Evolutionary conservation across 2,329 filamentous ascomycete species (phyloP).

Genomic region (Thermothelomyces thermophilus): DNA sequence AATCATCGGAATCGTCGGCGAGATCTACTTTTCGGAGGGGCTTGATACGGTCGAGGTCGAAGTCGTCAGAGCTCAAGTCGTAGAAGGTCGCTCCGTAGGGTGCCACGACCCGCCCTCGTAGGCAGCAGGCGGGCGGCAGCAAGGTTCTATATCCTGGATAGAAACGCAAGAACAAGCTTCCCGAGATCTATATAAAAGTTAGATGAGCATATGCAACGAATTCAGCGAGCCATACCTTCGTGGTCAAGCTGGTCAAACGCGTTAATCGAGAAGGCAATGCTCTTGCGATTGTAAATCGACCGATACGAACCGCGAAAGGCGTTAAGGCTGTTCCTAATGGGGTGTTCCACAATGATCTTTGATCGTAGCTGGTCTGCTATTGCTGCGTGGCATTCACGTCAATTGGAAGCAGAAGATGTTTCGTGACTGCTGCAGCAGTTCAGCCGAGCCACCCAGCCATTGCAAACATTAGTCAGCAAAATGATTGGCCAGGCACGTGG

Average conservation of each 20-base stretch:
- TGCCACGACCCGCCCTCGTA: conserved; percentile 1
- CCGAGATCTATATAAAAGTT: background rate
- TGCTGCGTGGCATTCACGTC: no score
- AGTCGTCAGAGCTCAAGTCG: background rate
- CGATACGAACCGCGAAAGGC: background rate
- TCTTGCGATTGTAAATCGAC: background rate
- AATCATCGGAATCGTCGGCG: conserved; percentile 8
- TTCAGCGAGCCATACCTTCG: no score
- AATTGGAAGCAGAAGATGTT: no score
- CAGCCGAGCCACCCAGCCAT: no score
- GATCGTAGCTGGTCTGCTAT: background rate
- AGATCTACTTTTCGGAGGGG: conserved; percentile 9
- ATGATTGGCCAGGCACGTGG: no score
- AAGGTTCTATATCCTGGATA: background rate
- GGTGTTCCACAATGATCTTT: no score
- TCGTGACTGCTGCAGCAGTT: no score
- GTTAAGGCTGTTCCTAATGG: background rate
- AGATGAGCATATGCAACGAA: background rate
- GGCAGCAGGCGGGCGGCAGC: background rate
- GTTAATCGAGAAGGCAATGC: no score
- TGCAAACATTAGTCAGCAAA: no score
- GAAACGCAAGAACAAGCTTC: background rate
- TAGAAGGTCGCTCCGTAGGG: conserved; percentile 7
- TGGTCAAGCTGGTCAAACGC: no score
- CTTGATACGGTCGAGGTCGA: conserved; percentile 6